Base-by-base conservation (phyloP, 2,329 filamentous ascomycete species). In the Balansia obtecta region DNA sequence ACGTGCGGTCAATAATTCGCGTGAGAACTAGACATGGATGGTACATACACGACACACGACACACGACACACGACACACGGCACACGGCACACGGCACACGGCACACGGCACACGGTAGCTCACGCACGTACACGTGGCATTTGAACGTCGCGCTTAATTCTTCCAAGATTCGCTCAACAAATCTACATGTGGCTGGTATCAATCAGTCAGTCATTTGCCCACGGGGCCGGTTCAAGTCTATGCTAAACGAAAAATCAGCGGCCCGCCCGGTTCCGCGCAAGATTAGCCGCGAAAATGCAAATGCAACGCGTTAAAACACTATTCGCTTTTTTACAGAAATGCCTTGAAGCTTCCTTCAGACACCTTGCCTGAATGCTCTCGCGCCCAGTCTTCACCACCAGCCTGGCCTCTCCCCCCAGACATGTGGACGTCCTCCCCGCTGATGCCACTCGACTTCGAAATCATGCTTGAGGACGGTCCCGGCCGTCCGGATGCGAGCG, bases 291-390 rank as follows among this genome's bases (percentile, higher is more conserved):
- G 5, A 41, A 41, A 20, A 10, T 20, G 18, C 3, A 27, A 5
- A 27, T 27, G n/a, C 9, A 41, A 10, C 38, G 8, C 48, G n/a
- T 20, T 40, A 33, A 27, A 16, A 15, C 18, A 34, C 18, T 11
- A 38, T 11, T 20, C 22, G 3, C 33, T n/a, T 6, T n/a, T n/a
- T 46, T 46, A 62, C 37, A 63, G 51, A 50, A 63, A 62, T 38
- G 54, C 58, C 49, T 55, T 57, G 44, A 57, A 60, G 52, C 60
- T 63, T 37, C 57, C 53, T 16, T 57, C 58, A 2, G 60, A 61
- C 12, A 50, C 44, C 33, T 56, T 54, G 2, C 48, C 53, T 1
- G 58, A 57, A 20, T 58, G 54, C 8, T 57, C 54, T 41, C 56
- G 52, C 37, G 40, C 50, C 55, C 54, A 57, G 18, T 45, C 37